Conservation (phyloP, 2,329 filamentous ascomycete genomes). For the Cryphonectria carpinicola region DNA sequence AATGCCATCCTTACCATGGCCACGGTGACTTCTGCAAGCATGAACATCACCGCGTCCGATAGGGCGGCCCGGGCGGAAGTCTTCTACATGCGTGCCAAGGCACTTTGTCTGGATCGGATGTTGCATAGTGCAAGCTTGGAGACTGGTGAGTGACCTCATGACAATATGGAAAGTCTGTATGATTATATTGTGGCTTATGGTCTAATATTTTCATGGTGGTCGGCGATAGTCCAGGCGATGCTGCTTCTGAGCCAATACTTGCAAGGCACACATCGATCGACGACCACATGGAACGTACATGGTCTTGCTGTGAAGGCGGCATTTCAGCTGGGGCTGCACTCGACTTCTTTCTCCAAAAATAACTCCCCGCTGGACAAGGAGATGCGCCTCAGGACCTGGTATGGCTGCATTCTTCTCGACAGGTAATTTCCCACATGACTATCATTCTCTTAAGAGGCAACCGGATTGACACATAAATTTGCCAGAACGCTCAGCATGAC, state of each 20-base stretch:
- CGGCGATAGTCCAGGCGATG: slow-evolving; percentile 48
- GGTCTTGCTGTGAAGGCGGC: slow-evolving; percentile 56
- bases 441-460: background rate
- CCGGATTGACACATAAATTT: slow-evolving; percentile 5
- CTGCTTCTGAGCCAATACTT: slow-evolving; percentile 55
- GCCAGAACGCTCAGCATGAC: slow-evolving; percentile 53
- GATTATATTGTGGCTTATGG: background rate
- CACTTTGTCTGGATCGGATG: slow-evolving; percentile 47
- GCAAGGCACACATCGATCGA: slow-evolving; percentile 56
- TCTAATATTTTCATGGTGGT: background rate
- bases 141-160: slow-evolving; percentile 37
- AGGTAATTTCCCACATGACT: slow-evolving; percentile 36
- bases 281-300: slow-evolving; percentile 58
- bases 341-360: slow-evolving; percentile 39
- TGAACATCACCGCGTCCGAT: slow-evolving; percentile 38
- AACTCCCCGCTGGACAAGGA: slow-evolving; percentile 50
- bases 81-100: slow-evolving; percentile 49
- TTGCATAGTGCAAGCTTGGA: slow-evolving; percentile 49
- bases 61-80: slow-evolving; percentile 47
- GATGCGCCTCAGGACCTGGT: slow-evolving; percentile 54
- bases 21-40: slow-evolving; percentile 39
- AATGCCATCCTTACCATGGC: slow-evolving; percentile 56
- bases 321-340: slow-evolving; percentile 56
- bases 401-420: slow-evolving; percentile 51
- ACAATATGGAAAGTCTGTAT: background rate